A percentile compares a stretch with the other conserved stretches of the same genome.
Conservation (phyloP, 768 basidiomycete genomes). For the Phlebiopsis gigantea region DNA sequence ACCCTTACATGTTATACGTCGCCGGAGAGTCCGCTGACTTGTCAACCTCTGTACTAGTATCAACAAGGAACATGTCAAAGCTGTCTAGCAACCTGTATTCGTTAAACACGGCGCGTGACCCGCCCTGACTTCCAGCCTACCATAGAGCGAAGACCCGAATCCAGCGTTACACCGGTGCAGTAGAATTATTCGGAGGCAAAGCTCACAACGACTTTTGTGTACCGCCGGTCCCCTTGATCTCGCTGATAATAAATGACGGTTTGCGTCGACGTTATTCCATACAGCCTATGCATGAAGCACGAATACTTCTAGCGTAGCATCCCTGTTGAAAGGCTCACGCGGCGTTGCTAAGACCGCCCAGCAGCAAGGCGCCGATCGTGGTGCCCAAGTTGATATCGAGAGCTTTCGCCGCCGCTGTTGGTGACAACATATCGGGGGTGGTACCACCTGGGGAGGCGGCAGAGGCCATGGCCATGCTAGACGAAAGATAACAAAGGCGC, state of each 20-base stretch:
- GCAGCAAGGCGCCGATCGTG: conserved; percentile 43
- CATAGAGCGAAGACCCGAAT: not conserved
- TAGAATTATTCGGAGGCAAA: not conserved
- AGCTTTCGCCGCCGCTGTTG: not conserved
- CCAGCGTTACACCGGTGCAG: not conserved
- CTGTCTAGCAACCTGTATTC: conserved; percentile 45
- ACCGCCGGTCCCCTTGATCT: conserved; percentile 1
- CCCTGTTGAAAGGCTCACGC: conserved; percentile 29
- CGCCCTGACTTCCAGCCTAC: not conserved
- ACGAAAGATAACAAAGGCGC: not conserved
- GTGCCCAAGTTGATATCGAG: not conserved
- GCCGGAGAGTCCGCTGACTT: no score
- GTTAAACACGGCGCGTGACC: not conserved
- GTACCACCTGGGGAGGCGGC: not conserved
- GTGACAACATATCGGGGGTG: not conserved
- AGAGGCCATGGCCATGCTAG: no score
- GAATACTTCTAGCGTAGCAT: not conserved
- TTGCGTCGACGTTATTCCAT: conserved; percentile 15
- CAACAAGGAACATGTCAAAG: conserved; percentile 47
- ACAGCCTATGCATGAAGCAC: not conserved
- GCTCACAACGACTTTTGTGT: conserved; percentile 8
- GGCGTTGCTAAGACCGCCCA: conserved; percentile 49
- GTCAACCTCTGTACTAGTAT: no score
- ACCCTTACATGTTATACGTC: no score
- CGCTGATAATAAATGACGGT: conserved; percentile 13